Conservation (phyloP, 371 early-diverging fungal species). For the Amoeboaphelidium occidentale region DNA sequence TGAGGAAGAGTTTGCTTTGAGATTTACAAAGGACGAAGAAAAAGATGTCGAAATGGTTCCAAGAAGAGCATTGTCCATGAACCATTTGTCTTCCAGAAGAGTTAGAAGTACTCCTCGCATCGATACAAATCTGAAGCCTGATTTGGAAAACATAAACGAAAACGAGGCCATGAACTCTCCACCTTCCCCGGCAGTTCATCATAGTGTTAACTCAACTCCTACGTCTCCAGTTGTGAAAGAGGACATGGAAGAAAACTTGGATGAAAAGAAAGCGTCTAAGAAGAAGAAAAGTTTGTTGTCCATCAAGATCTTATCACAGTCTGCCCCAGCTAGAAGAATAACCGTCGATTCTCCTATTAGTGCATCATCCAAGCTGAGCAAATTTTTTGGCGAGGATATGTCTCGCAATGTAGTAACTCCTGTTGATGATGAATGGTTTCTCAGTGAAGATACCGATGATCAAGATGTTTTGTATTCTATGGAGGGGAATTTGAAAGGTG, state of each 20-base stretch:
- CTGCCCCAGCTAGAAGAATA: not conserved
- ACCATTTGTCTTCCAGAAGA: no score
- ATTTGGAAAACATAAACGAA: not conserved
- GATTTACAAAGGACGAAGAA: no score
- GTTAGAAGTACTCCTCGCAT: not conserved
- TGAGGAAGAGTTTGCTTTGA: not conserved
- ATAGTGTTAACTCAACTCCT: not conserved
- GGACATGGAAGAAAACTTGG: not conserved
- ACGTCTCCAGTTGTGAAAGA: not conserved
- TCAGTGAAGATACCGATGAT: not conserved
- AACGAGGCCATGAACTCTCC: not conserved
- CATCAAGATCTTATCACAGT: no score
- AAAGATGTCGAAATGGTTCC: not conserved
- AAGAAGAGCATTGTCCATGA: not conserved
- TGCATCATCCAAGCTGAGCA: conserved; percentile 20
- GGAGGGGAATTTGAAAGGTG: not conserved
- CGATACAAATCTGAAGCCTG: not conserved
- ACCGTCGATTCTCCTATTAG: conserved; percentile 7
- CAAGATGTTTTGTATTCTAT: not conserved
- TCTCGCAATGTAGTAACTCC: not conserved
- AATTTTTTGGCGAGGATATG: conserved; percentile 37
- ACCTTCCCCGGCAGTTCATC: not conserved
- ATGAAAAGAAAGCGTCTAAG: not conserved
- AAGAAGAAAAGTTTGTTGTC: no score
- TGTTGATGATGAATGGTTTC: not conserved